Evolutionary conservation across 208 protist species (phyloP).

Genomic region (Crithidia acanthocephali): DNA sequence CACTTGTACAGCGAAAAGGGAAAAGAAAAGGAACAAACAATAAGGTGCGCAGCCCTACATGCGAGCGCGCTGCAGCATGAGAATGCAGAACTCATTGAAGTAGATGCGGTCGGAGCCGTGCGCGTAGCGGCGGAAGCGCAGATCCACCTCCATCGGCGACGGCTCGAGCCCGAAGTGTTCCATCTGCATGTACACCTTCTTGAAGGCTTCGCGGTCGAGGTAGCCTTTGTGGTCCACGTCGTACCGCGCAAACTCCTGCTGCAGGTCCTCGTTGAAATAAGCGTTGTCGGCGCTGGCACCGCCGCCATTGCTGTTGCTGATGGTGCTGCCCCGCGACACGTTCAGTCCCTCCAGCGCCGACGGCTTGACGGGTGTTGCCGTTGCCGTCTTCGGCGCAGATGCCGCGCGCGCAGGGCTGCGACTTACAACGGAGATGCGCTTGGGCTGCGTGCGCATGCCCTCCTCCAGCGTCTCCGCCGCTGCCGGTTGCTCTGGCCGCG

Average conservation of each 20-base stretch:
- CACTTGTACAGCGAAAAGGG: no score
- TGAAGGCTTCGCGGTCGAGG: constrained; percentile 77
- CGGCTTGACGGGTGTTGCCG: background rate
- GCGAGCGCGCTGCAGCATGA: constrained; percentile 84
- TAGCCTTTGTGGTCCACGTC: constrained; percentile 59
- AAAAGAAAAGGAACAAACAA: background rate
- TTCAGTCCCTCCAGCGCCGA: constrained; percentile 10
- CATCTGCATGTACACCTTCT: constrained; percentile 70
- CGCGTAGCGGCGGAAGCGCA: constrained; percentile 58
- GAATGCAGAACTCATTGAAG: constrained; percentile 85
- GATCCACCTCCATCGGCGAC: constrained; percentile 52
- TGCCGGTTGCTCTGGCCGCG: background rate
- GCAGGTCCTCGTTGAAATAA: constrained; percentile 68
- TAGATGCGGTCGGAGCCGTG: constrained; percentile 51
- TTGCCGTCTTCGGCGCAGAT: background rate
- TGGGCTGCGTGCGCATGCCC: constrained; percentile 1
- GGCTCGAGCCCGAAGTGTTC: constrained; percentile 82
- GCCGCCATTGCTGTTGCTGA: no score
- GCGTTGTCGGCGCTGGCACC: background rate
- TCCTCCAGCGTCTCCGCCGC: background rate
- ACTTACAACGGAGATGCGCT: background rate
- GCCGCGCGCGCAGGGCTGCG: background rate
- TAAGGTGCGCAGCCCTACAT: constrained; percentile 47
- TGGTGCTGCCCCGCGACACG: background rate
- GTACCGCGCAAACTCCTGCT: constrained; percentile 61